Evolutionary conservation across 768 basidiomycete genomes (phyloP), one percentile per base, ranked within the genome.

Genomic region (Mycena maculata): DNA sequence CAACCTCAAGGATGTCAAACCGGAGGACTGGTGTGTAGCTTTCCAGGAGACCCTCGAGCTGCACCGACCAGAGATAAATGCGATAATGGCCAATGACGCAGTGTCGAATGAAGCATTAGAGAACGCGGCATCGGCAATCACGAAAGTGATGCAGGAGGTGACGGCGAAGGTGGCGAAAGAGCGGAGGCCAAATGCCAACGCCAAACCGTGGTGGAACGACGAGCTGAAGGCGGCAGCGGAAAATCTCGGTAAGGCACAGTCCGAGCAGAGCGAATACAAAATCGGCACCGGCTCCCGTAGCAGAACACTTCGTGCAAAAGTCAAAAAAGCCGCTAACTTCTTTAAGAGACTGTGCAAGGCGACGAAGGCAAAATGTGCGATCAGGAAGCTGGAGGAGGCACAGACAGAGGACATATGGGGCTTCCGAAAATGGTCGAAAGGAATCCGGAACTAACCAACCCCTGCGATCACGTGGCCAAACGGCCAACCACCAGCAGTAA

Each of bases 391-490:
- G 0, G 39, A 61, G 20, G 58, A 71, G 12, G 73, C 75, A 0
- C 38, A 36, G 0, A 59, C 67, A 0, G 59, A 72, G 15, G 71
- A 74, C 10, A 73, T 78, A 6, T 78, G 74, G 73, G 68, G 64
- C 0, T 75, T 74, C 54, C 45, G 50, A 2, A 65, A 66, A 3
- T 77, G 75, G 75, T 74, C 77, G 0, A 76, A 66, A 15, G 75
- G 73, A 0, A 38, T 22, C 0, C 41, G 73, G 0, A 74, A 74
- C 68, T 78, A 78, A 67, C 73, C 76, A 8, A 71, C 72, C 6
- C 76, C 76, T 0, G 65, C 75, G 1, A 75, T 78, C 20, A 49
- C 48, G 4, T 30, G 68, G 20, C 60, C 63, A 3, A 31, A 31
- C 16, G 63, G 67, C 5, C 53, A 28, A 15, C 28, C 65, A 0